phyloP scores from a whole-genome alignment of 2,329 filamentous ascomycete species.

The Stagonosporopsis vannaccii region DNA sequence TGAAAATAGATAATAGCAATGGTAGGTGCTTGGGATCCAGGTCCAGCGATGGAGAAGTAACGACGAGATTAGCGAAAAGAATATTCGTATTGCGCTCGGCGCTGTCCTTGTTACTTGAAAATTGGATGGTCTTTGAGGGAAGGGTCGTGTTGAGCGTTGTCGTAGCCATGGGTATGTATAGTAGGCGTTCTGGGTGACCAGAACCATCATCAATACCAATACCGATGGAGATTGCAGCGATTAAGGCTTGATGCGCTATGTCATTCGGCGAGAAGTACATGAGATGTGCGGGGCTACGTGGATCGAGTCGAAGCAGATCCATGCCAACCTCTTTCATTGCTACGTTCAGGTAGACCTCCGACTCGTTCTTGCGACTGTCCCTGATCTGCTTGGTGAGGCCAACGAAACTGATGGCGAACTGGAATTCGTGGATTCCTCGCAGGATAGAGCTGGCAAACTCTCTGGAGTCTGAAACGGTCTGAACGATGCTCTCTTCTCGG shows the following conservation, averaged over 20 bases:
- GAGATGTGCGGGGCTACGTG: conserved; percentile 90
- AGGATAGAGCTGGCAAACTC: conserved; percentile 91
- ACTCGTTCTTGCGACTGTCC: conserved; percentile 69
- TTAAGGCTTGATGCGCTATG: conserved; percentile 90
- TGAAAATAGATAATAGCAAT: conserved; percentile 78
- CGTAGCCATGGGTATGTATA: conserved; percentile 97
- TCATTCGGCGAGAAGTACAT: conserved; percentile 98
- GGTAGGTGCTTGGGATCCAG: conserved; percentile 91
- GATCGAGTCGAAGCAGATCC: conserved; percentile 89
- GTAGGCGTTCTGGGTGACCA: conserved; percentile 81
- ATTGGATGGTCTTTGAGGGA: conserved; percentile 90
- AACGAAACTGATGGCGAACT: conserved; percentile 91
- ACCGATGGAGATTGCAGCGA: conserved; percentile 90
- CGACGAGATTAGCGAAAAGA: conserved; percentile 91
- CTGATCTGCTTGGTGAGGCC: conserved; percentile 83
- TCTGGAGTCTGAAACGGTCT: conserved; percentile 88
- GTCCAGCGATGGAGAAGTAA: conserved; percentile 94
- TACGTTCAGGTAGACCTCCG: conserved; percentile 81
- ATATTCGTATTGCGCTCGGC: conserved; percentile 95
- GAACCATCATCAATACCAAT: conserved; percentile 91
- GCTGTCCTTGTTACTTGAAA: conserved; percentile 71
- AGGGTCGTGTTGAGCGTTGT: conserved; percentile 93
- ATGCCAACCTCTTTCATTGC: conserved; percentile 97
- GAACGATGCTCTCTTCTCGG: conserved; percentile 72
- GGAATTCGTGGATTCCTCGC: conserved; percentile 92